These are phyloP conservation scores for Exophiala sp. DNA, from an alignment of 2,329 filamentous ascomycete species.

Conservation along the genomic window DNA sequence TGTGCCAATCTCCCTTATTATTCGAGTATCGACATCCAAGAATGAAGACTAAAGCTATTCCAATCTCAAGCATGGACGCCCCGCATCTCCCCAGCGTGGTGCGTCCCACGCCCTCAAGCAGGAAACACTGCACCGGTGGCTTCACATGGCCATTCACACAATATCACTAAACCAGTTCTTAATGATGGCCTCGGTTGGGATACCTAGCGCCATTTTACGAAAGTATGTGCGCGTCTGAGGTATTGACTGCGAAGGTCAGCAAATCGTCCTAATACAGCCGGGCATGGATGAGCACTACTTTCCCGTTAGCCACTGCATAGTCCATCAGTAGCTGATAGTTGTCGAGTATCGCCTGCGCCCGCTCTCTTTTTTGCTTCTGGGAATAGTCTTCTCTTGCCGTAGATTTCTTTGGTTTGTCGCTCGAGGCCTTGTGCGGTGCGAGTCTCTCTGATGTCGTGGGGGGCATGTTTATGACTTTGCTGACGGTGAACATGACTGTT, in stretches of 20 bases:
- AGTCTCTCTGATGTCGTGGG: neutral
- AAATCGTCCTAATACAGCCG: neutral
- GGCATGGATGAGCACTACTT: constrained; percentile 29
- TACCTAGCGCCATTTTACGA: constrained; percentile 23
- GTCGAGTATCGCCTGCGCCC: constrained; percentile 12
- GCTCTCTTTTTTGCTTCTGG: constrained; percentile 9
- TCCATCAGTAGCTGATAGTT: constrained; percentile 33
- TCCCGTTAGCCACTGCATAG: constrained; percentile 36
- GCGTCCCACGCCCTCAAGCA: too few species aligned
- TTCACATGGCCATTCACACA: neutral
- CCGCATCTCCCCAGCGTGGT: too few species aligned
- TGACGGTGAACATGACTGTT: neutral
- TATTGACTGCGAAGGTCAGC: constrained; percentile 18
- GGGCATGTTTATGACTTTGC: neutral
- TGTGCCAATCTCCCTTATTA: too few species aligned
- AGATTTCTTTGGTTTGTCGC: neutral
- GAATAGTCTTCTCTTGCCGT: constrained; percentile 4
- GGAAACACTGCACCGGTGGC: too few species aligned
- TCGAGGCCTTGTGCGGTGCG: neutral
- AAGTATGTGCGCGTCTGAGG: constrained; percentile 27
- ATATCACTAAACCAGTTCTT: constrained; percentile 23
- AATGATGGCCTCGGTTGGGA: constrained; percentile 21
- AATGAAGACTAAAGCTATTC: too few species aligned
- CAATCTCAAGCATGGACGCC: too few species aligned
- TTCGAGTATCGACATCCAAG: too few species aligned